These are phyloP conservation scores for Pseudognaphalium luteoalbum DNA, from an alignment of 129 eudicot species.

Conservation along the genomic window DNA sequence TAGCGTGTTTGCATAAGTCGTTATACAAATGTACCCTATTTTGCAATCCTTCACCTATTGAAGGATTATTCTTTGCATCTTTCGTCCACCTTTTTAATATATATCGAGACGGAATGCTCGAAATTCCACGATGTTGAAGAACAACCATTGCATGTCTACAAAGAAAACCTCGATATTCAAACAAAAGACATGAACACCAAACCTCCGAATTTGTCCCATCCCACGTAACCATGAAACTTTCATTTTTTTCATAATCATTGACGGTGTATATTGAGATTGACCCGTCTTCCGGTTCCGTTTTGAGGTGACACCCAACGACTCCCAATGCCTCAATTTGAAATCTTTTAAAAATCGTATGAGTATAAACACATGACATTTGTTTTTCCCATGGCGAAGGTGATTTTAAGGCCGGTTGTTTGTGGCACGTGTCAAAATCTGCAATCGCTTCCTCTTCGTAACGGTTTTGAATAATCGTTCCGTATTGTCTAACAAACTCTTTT, in stretches of 20 bases:
- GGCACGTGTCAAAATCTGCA: constrained; percentile 42
- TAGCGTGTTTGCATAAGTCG: constrained; percentile 40
- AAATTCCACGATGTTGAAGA: constrained; percentile 24
- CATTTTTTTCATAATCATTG: constrained; percentile 23
- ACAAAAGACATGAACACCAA: constrained; percentile 46
- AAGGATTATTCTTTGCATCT: constrained; percentile 34
- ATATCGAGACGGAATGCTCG: constrained; percentile 32
- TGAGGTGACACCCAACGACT: constrained; percentile 40
- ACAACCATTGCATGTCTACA: constrained; percentile 41
- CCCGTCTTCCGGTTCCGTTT: constrained; percentile 31
- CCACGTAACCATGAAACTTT: constrained; percentile 37
- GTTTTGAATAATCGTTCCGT: constrained; percentile 34
- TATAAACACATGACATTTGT: constrained; percentile 36
- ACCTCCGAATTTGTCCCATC: constrained; percentile 29
- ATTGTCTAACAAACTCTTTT: constrained; percentile 36
- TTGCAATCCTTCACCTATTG: constrained; percentile 18
- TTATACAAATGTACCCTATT: constrained; percentile 37
- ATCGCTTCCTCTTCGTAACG: constrained; percentile 42
- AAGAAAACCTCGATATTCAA: constrained; percentile 38
- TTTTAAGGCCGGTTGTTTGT: constrained; percentile 43
- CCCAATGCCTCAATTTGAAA: constrained; percentile 42
- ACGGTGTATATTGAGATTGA: constrained; percentile 14
- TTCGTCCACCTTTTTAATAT: constrained; percentile 45
- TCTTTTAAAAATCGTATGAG: constrained; percentile 41
- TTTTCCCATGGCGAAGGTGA: constrained; percentile 47